Conservation (phyloP, 2,329 filamentous ascomycete genomes). For the Coniella lustricola region DNA sequence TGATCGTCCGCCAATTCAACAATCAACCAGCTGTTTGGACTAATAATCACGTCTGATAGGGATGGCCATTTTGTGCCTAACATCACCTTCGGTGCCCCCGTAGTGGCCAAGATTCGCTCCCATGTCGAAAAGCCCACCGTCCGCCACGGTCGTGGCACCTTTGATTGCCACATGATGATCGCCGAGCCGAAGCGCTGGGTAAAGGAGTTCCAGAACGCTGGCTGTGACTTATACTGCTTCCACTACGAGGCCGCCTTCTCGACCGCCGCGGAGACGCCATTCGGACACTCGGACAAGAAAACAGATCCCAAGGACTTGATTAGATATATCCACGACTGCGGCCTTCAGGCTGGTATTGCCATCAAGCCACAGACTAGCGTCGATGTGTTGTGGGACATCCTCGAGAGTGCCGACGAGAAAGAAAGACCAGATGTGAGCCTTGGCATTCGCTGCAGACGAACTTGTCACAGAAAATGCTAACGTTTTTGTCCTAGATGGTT, state of each 20-base stretch:
- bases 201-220: constrained; percentile 85
- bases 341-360: constrained; percentile 86
- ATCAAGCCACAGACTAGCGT: constrained; percentile 90
- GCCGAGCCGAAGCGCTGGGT: constrained; percentile 99
- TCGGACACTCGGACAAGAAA: constrained; percentile 58
- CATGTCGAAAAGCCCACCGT: constrained; percentile 71
- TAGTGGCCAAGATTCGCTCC: constrained; percentile 86
- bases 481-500: constrained; percentile 64
- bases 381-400: constrained; percentile 84
- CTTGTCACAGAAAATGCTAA: constrained; percentile 1
- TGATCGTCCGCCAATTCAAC: neutral
- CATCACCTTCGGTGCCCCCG: constrained; percentile 91
- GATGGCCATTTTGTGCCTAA: constrained; percentile 99
- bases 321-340: constrained; percentile 80
- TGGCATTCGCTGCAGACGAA: neutral
- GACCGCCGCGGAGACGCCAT: constrained; percentile 74
- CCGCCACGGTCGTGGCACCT: constrained; percentile 75
- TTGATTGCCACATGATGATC: constrained; percentile 99
- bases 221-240: constrained; percentile 99
- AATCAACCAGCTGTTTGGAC: too few relatives aligned
- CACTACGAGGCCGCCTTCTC: constrained; percentile 96
- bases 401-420: constrained; percentile 63
- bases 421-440: constrained; percentile 83
- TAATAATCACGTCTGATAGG: constrained; percentile 41
- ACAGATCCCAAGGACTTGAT: constrained; percentile 83